Conservation (phyloP, 1,284 basidiomycete genomes). For the Peniophora sp. region DNA sequence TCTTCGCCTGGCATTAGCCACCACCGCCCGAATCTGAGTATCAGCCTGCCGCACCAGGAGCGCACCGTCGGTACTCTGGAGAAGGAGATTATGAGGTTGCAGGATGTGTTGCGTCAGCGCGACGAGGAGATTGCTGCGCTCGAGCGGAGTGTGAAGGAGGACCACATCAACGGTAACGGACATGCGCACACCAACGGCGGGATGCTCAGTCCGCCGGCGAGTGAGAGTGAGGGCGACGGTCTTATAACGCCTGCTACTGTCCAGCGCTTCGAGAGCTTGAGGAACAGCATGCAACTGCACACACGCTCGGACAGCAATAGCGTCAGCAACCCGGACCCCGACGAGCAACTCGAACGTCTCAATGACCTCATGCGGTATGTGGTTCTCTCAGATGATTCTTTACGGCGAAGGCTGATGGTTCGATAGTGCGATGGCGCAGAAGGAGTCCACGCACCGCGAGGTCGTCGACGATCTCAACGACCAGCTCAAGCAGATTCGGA, state of each 20-base stretch:
- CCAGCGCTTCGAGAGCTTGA: slow-evolving; percentile 62
- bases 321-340: slow-evolving; percentile 37
- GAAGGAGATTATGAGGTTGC: slow-evolving; percentile 86
- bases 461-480: slow-evolving; percentile 60
- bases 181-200: slow-evolving; percentile 10
- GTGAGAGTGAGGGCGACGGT: slow-evolving; percentile 15
- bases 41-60: slow-evolving; percentile 52
- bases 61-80: slow-evolving; percentile 80
- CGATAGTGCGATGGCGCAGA: slow-evolving; percentile 85
- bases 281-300: slow-evolving; percentile 43
- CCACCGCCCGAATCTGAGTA: slow-evolving; percentile 50
- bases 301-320: slow-evolving; percentile 16
- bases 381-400: slow-evolving; percentile 3
- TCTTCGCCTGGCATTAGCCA: background rate
- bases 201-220: slow-evolving; percentile 16
- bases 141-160: slow-evolving; percentile 53
- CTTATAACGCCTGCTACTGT: slow-evolving; percentile 59
- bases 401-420: slow-evolving; percentile 4
- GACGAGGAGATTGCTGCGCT: slow-evolving; percentile 79
- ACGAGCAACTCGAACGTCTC: slow-evolving; percentile 65
- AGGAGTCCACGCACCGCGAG: slow-evolving; percentile 81
- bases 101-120: slow-evolving; percentile 81
- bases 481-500: slow-evolving; percentile 60
- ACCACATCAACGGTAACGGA: slow-evolving; percentile 9
- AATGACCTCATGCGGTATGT: slow-evolving; percentile 84